Evolutionary conservation across 2,329 filamentous ascomycete genomes (phyloP).

Genomic region (Pochonia chlamydosporia): DNA sequence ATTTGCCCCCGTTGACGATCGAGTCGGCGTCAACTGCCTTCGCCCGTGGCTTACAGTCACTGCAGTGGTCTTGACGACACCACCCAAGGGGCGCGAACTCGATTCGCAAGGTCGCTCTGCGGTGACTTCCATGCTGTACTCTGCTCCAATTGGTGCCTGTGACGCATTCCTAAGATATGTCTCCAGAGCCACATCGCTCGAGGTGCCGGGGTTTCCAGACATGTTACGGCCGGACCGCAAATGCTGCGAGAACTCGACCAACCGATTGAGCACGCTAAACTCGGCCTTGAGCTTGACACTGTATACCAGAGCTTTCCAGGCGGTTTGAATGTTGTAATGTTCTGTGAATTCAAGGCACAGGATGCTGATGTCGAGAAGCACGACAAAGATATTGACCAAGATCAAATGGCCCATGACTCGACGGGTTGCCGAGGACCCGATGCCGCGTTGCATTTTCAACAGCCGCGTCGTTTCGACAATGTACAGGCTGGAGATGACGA

Average conservation of each 20-base stretch:
- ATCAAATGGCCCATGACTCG: conserved; percentile 24
- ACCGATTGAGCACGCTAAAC: conserved; percentile 27
- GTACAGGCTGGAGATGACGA: conserved; percentile 46
- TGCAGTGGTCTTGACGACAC: conserved; percentile 3
- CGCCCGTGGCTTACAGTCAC: conserved; percentile 4
- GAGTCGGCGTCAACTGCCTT: background rate
- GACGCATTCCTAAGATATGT: background rate
- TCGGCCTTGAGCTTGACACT: conserved; percentile 32
- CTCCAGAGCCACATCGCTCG: conserved; percentile 5
- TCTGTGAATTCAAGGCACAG: conserved; percentile 24
- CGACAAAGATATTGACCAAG: conserved; percentile 35
- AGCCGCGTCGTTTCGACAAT: conserved; percentile 46
- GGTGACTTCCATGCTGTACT: conserved; percentile 3
- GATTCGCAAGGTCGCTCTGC: background rate
- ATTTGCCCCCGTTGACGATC: background rate
- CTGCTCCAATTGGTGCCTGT: background rate
- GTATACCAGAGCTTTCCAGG: conserved; percentile 27
- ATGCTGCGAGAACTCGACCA: conserved; percentile 27
- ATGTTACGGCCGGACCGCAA: conserved; percentile 1
- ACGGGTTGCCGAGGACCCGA: conserved; percentile 12
- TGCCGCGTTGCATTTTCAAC: conserved; percentile 33
- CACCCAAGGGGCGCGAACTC: background rate
- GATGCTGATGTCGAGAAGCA: conserved; percentile 35
- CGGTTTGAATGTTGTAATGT: conserved; percentile 26
- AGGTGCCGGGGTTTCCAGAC: background rate